Evolutionary conservation across 192 early-diverging fungal genomes (phyloP).

Genomic region (Paraglomus brasilianum): DNA sequence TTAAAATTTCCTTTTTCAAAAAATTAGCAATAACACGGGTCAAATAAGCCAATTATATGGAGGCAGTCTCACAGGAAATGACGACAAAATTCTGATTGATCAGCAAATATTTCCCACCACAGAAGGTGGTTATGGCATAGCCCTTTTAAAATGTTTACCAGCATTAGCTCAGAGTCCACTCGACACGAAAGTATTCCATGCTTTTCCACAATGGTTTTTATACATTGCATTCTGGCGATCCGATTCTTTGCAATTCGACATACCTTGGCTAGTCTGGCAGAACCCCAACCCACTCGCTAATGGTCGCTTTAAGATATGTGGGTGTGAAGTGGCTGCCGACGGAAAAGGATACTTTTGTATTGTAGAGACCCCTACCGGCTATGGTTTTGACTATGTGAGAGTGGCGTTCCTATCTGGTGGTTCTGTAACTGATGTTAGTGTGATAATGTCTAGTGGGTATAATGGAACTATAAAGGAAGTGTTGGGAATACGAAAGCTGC

Average conservation of each 20-base stretch:
- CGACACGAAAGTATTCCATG: too few relatives aligned
- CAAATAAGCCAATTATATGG: too few relatives aligned
- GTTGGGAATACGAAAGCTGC: not conserved
- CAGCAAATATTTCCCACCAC: not conserved
- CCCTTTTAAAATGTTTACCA: not conserved
- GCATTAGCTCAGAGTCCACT: not conserved
- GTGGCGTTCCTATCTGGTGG: not conserved
- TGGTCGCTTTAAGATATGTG: not conserved
- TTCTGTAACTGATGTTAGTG: not conserved
- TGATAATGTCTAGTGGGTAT: too few relatives aligned
- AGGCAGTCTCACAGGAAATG: too few relatives aligned
- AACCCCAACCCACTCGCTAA: not conserved
- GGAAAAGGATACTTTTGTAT: not conserved
- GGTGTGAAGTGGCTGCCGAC: not conserved
- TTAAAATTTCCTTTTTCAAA: too few relatives aligned
- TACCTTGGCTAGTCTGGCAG: not conserved
- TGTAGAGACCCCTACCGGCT: not conserved
- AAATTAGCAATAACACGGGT: too few relatives aligned
- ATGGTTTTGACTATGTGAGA: constrained; percentile 11
- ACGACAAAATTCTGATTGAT: too few relatives aligned
- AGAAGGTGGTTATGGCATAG: constrained; percentile 2
- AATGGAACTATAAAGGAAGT: not conserved
- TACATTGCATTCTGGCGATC: not conserved
- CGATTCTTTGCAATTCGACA: too few relatives aligned
- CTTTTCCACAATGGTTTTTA: not conserved